Evolutionary conservation across 2,329 filamentous ascomycete species (phyloP), one percentile per base, ranked within the genome.

Genomic region (Emergomyces pasteurianus): DNA sequence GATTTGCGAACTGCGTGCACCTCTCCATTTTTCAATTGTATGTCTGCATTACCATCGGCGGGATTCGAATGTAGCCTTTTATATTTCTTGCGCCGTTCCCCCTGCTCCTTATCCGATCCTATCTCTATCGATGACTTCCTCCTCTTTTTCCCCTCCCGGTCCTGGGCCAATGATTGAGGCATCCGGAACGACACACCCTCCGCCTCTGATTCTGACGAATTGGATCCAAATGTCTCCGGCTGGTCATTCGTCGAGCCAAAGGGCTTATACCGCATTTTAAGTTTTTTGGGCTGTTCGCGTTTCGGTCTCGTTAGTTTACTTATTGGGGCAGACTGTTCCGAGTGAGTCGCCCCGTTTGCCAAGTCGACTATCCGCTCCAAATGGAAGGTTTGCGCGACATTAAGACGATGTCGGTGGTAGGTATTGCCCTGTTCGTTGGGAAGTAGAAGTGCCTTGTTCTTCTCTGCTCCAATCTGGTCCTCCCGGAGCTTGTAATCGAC

Each of bases 241-340:
- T 67, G 64, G 1, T 64, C 67, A 18, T 66, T 63, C 7, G 66
- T 65, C 56, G 73, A 75, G 31, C 77, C 77, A 43, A 76, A 72
- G 23, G 77, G 76, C 9, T 70, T 71, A 63, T 78, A 78, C 36
- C 76, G 75, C 75, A 77, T 77, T 64, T 73, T 76, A 62, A 79
- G 60, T 59, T 75, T 64, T 61, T 74, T 74, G 16, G 76, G 76
- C 59, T 79, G 76, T 58, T 73, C 68, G 42, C 72, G 70, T 40
- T 71, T 66, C 2, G 72, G 71, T 63, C 73, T 76, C 28, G 71
- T 68, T 46, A 70, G 62, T 53, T 70, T 57, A 50, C 59, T 59
- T 36, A 62, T 60, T 50, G 34, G 46, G 14, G 38, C 55, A 16
- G 53, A 34, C 47, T 58, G 40, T 23, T 57, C 61, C 21, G 49